Evolutionary conservation across 345 rosid species (phyloP), one percentile per base, ranked within the genome.

Genomic region (Salix udensis): DNA sequence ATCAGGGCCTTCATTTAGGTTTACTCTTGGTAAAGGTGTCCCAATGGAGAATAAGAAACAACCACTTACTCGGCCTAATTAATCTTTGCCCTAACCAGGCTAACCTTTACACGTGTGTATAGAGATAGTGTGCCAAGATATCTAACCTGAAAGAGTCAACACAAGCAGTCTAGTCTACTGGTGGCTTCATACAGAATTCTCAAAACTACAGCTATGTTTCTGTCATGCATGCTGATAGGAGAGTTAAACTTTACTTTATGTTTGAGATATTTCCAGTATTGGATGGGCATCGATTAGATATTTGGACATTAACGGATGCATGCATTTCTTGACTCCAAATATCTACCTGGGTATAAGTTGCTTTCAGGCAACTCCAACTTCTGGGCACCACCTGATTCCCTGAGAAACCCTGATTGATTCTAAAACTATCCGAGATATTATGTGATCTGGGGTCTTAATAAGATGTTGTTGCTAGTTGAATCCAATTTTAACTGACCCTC

Each of bases 121-220:
- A 21, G n/a, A 67, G 46, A 12, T 78, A 39, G 30, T 71, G 81
- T 81, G 81, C 13, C 23, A 6, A 50, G 61, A 7, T 40, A 44
- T 73, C 65, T 7, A 71, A 60, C 37, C 21, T 23, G 37, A 0
- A 53, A 24, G 37, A 23, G 53, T 34, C 14, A 53, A 30, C 74
- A 40, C 7, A 28, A 65, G 1, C 16, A n/a, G 16, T 50, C 6
- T 68, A 68, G 78, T 82, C 84, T 10, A 75, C n/a, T 67, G 85
- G 83, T 77, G 83, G 81, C 85, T 84, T 16, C 18, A 39, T 21
- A 0, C 15, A 48, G 78, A 58, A 78, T 53, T 24, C 76, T 73
- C 74, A 75, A 66, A 53, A 40, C 58, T 52, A 24, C 26, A 7
- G 46, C 5, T 11, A 21, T 50, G 2, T 71, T 55, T 55, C 9